These are phyloP conservation scores for Tripterygium wilfordii DNA, from an alignment of 177 flowering plant species.

Conservation along the genomic window DNA sequence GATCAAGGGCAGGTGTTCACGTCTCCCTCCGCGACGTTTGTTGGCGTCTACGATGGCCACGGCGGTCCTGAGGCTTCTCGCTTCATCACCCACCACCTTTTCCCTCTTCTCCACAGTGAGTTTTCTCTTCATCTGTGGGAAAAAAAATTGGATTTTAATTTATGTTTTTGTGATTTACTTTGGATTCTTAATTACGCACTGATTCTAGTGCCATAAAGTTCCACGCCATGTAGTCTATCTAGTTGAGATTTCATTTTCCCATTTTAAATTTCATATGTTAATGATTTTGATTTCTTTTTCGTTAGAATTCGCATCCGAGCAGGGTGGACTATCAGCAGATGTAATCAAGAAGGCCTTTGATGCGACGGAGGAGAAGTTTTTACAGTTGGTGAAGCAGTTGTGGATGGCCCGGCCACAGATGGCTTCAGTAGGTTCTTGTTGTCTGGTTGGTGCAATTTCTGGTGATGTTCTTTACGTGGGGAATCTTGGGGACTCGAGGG, in stretches of 20 bases:
- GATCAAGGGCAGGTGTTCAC: constrained; percentile 53
- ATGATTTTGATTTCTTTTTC: not conserved
- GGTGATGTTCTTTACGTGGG: constrained; percentile 29
- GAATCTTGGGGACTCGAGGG: constrained; percentile 46
- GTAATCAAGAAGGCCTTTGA: constrained; percentile 35
- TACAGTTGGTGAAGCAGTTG: constrained; percentile 26
- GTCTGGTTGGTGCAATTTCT: constrained; percentile 33
- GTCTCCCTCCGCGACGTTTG: constrained; percentile 44
- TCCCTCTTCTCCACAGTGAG: constrained; percentile 40
- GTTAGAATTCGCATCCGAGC: constrained; percentile 27
- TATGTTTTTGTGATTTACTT: no score
- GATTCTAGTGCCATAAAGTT: no score
- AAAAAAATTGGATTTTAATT: not conserved
- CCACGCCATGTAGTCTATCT: no score
- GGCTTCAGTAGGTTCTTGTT: constrained; percentile 41
- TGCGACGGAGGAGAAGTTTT: constrained; percentile 36
- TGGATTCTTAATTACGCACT: no score
- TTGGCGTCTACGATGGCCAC: constrained; percentile 62
- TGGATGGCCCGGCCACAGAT: constrained; percentile 28
- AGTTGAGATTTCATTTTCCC: no score
- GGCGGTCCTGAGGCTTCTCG: constrained; percentile 61
- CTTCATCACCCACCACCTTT: constrained; percentile 34
- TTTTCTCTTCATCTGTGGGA: not conserved
- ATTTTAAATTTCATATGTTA: not conserved
- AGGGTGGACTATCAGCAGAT: constrained; percentile 40